phyloP scores from a whole-genome alignment of 1,284 basidiomycete species.

The Singerocomus rubriflavus region DNA sequence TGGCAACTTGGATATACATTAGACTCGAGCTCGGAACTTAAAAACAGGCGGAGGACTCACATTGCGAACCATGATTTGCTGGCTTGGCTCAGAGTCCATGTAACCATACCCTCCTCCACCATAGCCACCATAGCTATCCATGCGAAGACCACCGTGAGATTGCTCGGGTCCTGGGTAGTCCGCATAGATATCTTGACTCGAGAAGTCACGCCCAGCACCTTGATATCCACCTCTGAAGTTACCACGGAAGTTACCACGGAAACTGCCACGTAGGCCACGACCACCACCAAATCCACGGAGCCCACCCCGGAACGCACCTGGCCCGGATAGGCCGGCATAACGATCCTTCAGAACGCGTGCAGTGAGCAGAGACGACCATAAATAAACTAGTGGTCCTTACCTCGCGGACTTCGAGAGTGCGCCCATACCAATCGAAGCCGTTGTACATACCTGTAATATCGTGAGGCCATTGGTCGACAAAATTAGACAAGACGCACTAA shows the following conservation, averaged over 20 bases:
- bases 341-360: slow-evolving; percentile 61
- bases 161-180: slow-evolving; percentile 80
- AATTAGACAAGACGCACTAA: slow-evolving; percentile 54
- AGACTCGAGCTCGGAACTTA: not conserved
- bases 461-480: slow-evolving; percentile 6
- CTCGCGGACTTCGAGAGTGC: slow-evolving; percentile 89
- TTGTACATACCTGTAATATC: slow-evolving; percentile 78
- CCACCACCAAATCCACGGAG: slow-evolving; percentile 47
- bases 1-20: slow-evolving; percentile 61
- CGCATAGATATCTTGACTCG: slow-evolving; percentile 75
- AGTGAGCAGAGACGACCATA: slow-evolving; percentile 2
- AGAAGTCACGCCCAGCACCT: slow-evolving; percentile 66
- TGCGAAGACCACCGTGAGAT: no score
- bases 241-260: slow-evolving; percentile 60
- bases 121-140: no score
- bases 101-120: slow-evolving; percentile 31
- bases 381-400: slow-evolving; percentile 40
- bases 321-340: slow-evolving; percentile 75
- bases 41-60: slow-evolving; percentile 49
- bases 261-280: slow-evolving; percentile 42
- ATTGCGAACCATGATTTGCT: slow-evolving; percentile 97
- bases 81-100: slow-evolving; percentile 74
- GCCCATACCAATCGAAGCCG: slow-evolving; percentile 92
- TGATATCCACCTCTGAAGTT: slow-evolving; percentile 54
- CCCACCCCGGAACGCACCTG: slow-evolving; percentile 64